Evolutionary conservation across 2,329 filamentous ascomycete species (phyloP).

Genomic region (Alternaria brassicae): DNA sequence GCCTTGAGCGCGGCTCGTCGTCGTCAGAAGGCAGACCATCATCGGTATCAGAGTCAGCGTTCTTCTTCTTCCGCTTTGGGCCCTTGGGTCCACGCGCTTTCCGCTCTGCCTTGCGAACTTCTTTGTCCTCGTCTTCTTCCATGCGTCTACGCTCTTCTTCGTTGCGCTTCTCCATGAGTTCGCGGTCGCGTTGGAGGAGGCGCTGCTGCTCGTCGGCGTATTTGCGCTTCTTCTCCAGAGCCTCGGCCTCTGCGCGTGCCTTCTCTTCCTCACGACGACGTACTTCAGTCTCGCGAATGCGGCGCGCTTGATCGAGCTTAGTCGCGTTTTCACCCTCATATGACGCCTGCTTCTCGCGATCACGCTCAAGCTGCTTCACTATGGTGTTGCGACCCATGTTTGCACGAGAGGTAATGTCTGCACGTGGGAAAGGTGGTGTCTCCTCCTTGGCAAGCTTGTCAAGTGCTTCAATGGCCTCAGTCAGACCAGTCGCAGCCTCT

Average conservation of each 20-base stretch:
- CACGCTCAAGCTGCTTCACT: conserved; percentile 86
- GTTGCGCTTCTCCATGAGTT: conserved; percentile 72
- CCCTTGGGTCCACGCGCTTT: conserved; percentile 61
- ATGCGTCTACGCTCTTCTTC: conserved; percentile 73
- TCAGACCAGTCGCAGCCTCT: conserved; percentile 78
- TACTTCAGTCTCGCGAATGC: conserved; percentile 81
- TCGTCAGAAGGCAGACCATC: conserved; percentile 49
- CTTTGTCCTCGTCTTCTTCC: conserved; percentile 73
- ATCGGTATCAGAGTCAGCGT: conserved; percentile 56
- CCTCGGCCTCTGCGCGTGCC: conserved; percentile 69
- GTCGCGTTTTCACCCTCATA: conserved; percentile 94
- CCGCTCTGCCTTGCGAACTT: conserved; percentile 71
- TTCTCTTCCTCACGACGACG: conserved; percentile 79
- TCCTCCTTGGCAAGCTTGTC: conserved; percentile 66
- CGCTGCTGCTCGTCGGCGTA: conserved; percentile 85
- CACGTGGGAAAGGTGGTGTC: conserved; percentile 83
- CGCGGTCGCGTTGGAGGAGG: conserved; percentile 76
- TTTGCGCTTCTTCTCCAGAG: conserved; percentile 77
- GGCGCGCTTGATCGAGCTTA: conserved; percentile 81
- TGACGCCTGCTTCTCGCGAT: conserved; percentile 81
- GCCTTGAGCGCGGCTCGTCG: conserved; percentile 50
- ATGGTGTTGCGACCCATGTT: conserved; percentile 98
- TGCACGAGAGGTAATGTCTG: conserved; percentile 91
- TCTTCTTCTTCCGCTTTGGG: conserved; percentile 68
- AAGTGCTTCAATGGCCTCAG: conserved; percentile 79